These are phyloP conservation scores for Sarocladiaceae sp. DNA, from an alignment of 2,329 filamentous ascomycete species.

Conservation along the genomic window DNA sequence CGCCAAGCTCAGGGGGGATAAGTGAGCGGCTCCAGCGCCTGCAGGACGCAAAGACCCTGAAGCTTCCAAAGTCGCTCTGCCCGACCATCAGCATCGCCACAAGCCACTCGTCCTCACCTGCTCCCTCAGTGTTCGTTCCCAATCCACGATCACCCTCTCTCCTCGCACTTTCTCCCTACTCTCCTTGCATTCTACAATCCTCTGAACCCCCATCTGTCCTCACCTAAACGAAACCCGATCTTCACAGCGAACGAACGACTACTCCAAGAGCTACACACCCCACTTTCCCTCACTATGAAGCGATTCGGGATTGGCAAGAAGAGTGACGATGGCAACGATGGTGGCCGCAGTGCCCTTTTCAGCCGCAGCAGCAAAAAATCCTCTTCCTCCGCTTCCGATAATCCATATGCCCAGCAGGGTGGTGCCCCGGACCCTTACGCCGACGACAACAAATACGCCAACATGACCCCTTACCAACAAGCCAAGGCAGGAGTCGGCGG, in stretches of 20 bases:
- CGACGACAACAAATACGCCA: constrained; percentile 38
- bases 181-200: background rate
- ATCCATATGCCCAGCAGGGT: constrained; percentile 52
- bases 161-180: background rate
- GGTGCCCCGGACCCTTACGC: constrained; percentile 46
- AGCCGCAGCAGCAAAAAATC: constrained; percentile 46
- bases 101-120: background rate
- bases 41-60: background rate
- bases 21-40: background rate
- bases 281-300: constrained; percentile 34
- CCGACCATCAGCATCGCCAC: constrained; percentile 5
- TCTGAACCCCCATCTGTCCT: background rate
- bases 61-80: background rate
- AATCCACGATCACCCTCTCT: constrained; percentile 1
- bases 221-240: background rate
- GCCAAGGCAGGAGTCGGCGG: constrained; percentile 29
- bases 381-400: constrained; percentile 37
- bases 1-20: constrained; percentile 1
- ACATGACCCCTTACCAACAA: constrained; percentile 40
- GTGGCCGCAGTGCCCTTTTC: constrained; percentile 45
- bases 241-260: background rate
- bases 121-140: background rate
- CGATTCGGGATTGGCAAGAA: constrained; percentile 55
- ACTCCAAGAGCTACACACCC: too few relatives aligned
- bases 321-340: constrained; percentile 41